These are phyloP conservation scores for Pascua sp. DNA, from an alignment of 1,284 basidiomycete species.

Conservation along the genomic window DNA sequence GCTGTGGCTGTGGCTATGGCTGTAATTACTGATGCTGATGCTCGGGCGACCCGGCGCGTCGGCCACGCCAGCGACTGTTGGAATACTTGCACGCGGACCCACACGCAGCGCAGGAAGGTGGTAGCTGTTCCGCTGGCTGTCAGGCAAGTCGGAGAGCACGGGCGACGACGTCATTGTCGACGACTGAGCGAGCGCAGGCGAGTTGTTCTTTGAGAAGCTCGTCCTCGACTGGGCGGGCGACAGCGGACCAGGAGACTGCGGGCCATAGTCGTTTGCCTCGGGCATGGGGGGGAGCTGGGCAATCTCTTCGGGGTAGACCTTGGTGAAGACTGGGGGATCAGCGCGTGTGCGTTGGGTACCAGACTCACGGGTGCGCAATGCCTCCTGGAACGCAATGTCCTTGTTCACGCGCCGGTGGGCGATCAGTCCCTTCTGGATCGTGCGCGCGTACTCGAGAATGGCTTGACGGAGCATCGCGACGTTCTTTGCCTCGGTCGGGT, in stretches of 20 bases:
- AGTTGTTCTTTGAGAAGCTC: slow-evolving; percentile 5
- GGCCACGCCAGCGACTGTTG: no score
- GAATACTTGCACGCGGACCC: slow-evolving; percentile 4
- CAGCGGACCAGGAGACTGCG: not conserved
- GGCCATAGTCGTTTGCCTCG: slow-evolving; percentile 10
- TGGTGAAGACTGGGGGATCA: slow-evolving; percentile 62
- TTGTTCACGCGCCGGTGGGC: slow-evolving; percentile 73
- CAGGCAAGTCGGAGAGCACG: not conserved
- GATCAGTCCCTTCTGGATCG: slow-evolving; percentile 76
- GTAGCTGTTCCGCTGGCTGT: slow-evolving; percentile 6
- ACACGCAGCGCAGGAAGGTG: slow-evolving; percentile 15
- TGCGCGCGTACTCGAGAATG: slow-evolving; percentile 79
- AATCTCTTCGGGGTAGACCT: slow-evolving; percentile 87
- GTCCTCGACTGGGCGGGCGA: slow-evolving; percentile 6
- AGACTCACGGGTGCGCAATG: slow-evolving; percentile 64
- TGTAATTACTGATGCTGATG: not conserved
- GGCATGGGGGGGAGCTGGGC: slow-evolving; percentile 24
- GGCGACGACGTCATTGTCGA: not conserved
- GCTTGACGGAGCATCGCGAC: slow-evolving; percentile 67
- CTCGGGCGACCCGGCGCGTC: no score
- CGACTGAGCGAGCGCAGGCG: slow-evolving; percentile 3
- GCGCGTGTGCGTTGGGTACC: not conserved
- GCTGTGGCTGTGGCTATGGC: not conserved
- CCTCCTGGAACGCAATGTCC: slow-evolving; percentile 87
- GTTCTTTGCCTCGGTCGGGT: slow-evolving; percentile 67